Base-by-base conservation (phyloP, 768 basidiomycete species). In the Amanita fuliginea region DNA sequence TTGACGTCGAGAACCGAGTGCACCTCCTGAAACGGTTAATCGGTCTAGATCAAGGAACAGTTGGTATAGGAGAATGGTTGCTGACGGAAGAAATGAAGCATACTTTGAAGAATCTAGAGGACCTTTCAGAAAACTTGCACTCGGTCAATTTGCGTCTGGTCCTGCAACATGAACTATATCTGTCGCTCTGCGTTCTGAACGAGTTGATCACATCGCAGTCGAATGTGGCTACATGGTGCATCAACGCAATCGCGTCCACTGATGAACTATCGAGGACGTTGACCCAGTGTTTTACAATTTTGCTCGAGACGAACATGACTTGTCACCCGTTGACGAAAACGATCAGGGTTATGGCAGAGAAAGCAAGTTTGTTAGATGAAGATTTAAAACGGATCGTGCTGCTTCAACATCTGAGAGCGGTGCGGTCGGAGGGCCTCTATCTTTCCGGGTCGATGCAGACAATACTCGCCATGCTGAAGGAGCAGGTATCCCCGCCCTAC, bases 1-100 rank as follows among this genome's bases (percentile, higher is more conserved):
- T 88, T 28, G 77, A 82, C 49, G 67, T 75, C 2, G 75, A 79
- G 48, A 75, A 67, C 37, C 78, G 74, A 58, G 64, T 71, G 2
- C 68, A 71, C 34, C 59, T 88, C 21, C 58, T 87, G 22, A 64
- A 71, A 42, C 71, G 78, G 4, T 68, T 89, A 2, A 66, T 75
- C 18, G 66, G 61, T 14, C 61, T 88, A 11, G 87, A 90, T 54
- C 61, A 68, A 4, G 78, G 76, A 2, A 60, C 69, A 21, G 62
- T 75, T 18, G 80, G 78, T 3, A 63, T 84, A 2, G 81, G 77
- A 14, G 81, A 84, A 52, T 90, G 85, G 84, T 56, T 89, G 21
- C 56, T 90, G 7, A 57, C 64, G n/a, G 77, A 83, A 54, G 82
- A 85, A 52, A 56, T 83, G 51, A 78, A 76, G 59, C 63, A 69